Evolutionary conservation across 768 basidiomycete species (phyloP).

Genomic region (Tulasnella sp.): DNA sequence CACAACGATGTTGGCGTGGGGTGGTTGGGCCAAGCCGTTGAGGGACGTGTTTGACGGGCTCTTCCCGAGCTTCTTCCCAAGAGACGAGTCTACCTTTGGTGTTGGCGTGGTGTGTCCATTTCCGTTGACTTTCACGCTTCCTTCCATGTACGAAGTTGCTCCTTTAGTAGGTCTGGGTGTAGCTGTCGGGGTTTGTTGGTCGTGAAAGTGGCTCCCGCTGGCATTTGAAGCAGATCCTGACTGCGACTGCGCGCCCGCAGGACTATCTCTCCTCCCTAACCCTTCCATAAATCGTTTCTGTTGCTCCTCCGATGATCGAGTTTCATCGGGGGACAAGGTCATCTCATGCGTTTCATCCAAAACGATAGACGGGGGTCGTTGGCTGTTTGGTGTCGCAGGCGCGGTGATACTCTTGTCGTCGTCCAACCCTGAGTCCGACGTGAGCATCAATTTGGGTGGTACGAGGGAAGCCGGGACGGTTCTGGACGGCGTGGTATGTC

Average conservation of each 20-base stretch:
- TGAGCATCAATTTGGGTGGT: constrained; percentile 6
- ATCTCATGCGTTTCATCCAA: neutral
- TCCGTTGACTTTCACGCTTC: no score
- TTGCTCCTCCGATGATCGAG: constrained; percentile 10
- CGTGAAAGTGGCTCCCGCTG: no score
- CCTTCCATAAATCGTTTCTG: neutral
- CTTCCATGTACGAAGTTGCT: no score
- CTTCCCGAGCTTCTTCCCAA: neutral
- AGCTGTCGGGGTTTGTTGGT: no score
- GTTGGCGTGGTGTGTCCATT: neutral
- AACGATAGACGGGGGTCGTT: neutral
- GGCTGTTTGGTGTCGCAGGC: constrained; percentile 7
- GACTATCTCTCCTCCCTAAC: no score
- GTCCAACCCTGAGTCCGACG: neutral
- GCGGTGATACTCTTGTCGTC: neutral
- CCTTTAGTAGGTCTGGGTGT: no score
- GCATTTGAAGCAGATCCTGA: neutral
- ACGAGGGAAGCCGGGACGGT: neutral
- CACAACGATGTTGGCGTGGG: neutral
- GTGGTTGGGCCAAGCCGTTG: neutral
- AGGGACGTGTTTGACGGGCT: neutral
- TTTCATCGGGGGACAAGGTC: constrained; percentile 1
- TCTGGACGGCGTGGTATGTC: neutral
- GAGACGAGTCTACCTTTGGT: neutral
- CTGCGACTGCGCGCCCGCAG: neutral